Evolutionary conservation across 1,284 basidiomycete genomes (phyloP).

Genomic region (Takashimella koratensis): DNA sequence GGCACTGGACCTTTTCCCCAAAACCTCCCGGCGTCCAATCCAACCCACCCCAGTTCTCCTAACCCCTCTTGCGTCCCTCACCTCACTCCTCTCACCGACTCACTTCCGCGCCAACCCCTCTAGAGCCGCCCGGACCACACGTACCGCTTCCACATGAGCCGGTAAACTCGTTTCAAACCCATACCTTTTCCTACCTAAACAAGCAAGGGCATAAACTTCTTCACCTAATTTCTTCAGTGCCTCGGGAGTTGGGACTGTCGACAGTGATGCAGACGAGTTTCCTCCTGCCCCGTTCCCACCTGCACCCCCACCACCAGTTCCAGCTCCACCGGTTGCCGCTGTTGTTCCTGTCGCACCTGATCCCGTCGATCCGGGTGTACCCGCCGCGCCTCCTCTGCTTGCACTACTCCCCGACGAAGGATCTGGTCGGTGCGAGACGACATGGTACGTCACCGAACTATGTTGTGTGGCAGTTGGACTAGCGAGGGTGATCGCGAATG

Average conservation of each 20-base stretch:
- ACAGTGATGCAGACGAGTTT: not conserved
- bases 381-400: too few species aligned
- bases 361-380: too few species aligned
- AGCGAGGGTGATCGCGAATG: not conserved
- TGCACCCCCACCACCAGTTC: not conserved
- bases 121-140: not conserved
- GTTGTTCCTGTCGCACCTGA: too few species aligned
- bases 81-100: too few species aligned
- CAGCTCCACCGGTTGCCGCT: not conserved
- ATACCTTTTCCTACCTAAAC: not conserved
- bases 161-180: not conserved
- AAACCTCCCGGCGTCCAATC: too few species aligned
- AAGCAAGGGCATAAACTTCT: not conserved
- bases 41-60: too few species aligned
- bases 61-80: too few species aligned
- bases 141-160: not conserved
- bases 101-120: too few species aligned
- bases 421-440: not conserved
- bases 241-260: not conserved
- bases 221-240: not conserved
- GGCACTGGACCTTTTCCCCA: too few species aligned
- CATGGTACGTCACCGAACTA: not conserved
- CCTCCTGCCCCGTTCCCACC: too few species aligned
- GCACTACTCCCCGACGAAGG: not conserved
- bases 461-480: not conserved